Evolutionary conservation across 23 red algal genomes (phyloP).

Genomic region (Gracilaria gracilis): DNA sequence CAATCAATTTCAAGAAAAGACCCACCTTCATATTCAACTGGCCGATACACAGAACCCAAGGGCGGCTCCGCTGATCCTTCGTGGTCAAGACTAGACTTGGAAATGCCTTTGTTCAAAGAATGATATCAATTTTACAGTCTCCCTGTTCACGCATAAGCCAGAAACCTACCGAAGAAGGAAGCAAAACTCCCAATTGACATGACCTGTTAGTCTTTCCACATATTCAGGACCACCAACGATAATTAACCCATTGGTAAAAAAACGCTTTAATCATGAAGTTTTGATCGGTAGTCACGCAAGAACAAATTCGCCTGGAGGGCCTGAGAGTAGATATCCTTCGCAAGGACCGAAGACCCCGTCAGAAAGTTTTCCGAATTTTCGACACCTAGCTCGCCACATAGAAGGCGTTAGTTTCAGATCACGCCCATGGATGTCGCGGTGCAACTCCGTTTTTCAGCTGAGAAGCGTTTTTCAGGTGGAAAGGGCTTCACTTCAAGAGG

Average conservation of each 20-base stretch:
- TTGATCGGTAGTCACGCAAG: not conserved
- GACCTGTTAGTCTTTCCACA: slow-evolving; percentile 12
- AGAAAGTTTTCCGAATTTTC: slow-evolving; percentile 25
- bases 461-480: too few species aligned
- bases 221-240: not conserved
- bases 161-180: slow-evolving; percentile 20
- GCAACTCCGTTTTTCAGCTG: slow-evolving; percentile 39
- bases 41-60: slow-evolving; percentile 71
- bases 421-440: slow-evolving; percentile 60
- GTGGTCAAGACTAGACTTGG: slow-evolving; percentile 77
- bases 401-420: slow-evolving; percentile 31
- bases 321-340: not conserved
- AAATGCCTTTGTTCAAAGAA: slow-evolving; percentile 81
- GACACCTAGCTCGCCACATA: not conserved
- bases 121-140: slow-evolving; percentile 91
- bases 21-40: slow-evolving; percentile 81
- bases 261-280: slow-evolving; percentile 3
- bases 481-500: not conserved
- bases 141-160: slow-evolving; percentile 70
- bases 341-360: not conserved
- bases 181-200: slow-evolving; percentile 7
- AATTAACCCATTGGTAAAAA: slow-evolving; percentile 1
- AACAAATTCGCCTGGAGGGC: not conserved
- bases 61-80: slow-evolving; percentile 51
- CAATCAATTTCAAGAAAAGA: too few species aligned